Conservation (phyloP, 2,329 filamentous ascomycete genomes). For the Samsoniella hepiali region DNA sequence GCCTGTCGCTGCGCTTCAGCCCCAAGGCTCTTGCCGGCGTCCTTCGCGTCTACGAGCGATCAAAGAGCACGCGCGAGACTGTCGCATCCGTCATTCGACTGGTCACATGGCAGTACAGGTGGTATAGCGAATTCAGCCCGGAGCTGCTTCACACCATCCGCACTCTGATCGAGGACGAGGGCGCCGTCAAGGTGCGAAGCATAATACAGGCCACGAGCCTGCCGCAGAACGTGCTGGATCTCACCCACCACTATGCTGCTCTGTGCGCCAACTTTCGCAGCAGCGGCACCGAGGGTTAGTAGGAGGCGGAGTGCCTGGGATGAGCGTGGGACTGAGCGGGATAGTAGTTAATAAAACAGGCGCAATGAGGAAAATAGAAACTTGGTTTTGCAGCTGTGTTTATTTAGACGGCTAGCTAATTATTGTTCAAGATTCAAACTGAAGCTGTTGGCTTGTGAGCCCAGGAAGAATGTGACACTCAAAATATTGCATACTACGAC, state of each 20-base stretch:
- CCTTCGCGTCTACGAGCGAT: slow-evolving; percentile 72
- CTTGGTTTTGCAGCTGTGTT: background rate
- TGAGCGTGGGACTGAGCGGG: background rate
- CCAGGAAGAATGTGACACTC: too few species aligned
- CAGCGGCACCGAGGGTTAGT: slow-evolving; percentile 80
- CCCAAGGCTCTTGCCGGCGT: slow-evolving; percentile 89
- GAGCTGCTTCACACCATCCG: slow-evolving; percentile 83
- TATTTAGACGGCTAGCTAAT: background rate
- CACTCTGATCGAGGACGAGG: slow-evolving; percentile 93
- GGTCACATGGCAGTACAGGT: slow-evolving; percentile 97
- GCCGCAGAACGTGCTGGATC: slow-evolving; percentile 85
- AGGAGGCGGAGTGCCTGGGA: background rate
- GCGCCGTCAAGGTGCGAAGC: slow-evolving; percentile 92
- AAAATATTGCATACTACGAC: too few species aligned
- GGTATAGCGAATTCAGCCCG: slow-evolving; percentile 99
- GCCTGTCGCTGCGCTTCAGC: slow-evolving; percentile 82
- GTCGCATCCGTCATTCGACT: slow-evolving; percentile 84
- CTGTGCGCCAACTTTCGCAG: slow-evolving; percentile 93
- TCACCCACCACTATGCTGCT: slow-evolving; percentile 94
- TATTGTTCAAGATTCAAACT: too few species aligned
- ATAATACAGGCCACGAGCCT: slow-evolving; percentile 95
- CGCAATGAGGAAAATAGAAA: slow-evolving; percentile 7
- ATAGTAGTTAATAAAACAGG: slow-evolving; percentile 10
- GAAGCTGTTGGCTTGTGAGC: too few species aligned
- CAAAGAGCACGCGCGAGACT: slow-evolving; percentile 75